Evolutionary conservation across 495 filamentous ascomycete species (phyloP), one percentile per base, ranked within the genome.

Genomic region (Hypoxylon trugodes): DNA sequence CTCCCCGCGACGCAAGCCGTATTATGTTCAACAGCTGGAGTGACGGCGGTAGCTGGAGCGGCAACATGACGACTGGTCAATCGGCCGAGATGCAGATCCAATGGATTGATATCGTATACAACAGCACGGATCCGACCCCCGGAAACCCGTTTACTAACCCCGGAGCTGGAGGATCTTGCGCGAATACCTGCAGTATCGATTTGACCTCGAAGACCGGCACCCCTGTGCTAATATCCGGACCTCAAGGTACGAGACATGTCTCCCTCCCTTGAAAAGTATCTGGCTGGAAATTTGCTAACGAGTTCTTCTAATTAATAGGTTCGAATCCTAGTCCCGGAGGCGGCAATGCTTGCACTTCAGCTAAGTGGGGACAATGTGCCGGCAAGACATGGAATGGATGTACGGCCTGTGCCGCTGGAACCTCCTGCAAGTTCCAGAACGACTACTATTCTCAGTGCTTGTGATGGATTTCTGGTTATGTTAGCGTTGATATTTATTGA

Each of bases 11-110:
- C 26, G 76, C 84, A 22, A 84, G 83, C 55, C 77, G 82, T 32
- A 59, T 92, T 9, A 82, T 87, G 4, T 66, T 92, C 48, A 92
- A 92, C 60, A 83, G 89, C 38, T 93, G 90, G 90, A 87, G 86
- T 65, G 86, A 92, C 62, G 90, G 90, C 0, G 86, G 89, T 0
- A 64, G 71, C 9, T 93, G 89, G 90, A 85, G 85, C 2, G 90
- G 90, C 1, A 87, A 90, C 62, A 88, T 92, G 87, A 77, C 61
- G 2, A 58, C 81, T 1, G 76, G 77, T 1, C 77, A 82, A 2
- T 78, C 81, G 15, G 88, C 90, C 1, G 84, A 84, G 49, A 71
- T 92, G 71, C 87, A 88, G 54, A 81, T 93, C 18, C 87, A 91
- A 68, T 92, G 87, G 82, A 83, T 92, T 32, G 88, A 92, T 66